A percentile compares a stretch with the other conserved stretches of the same genome.
phyloP scores from a whole-genome alignment of 495 filamentous ascomycete species.

The Aspergillus taichungensis region DNA sequence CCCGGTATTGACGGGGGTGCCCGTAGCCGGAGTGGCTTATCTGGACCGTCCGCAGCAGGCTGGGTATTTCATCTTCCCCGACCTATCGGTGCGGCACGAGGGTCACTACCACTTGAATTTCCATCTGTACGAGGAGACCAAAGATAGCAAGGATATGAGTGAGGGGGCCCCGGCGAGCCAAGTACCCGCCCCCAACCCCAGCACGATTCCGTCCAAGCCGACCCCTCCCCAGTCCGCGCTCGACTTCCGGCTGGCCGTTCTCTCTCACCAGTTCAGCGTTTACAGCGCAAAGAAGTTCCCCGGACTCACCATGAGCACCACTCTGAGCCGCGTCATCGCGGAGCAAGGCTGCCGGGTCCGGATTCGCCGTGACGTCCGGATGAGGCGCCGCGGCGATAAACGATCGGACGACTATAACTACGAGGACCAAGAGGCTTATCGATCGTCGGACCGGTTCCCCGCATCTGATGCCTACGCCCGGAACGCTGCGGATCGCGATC shows the following conservation, averaged over 20 bases:
- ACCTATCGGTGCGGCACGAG: conserved; percentile 93
- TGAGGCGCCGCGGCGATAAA: conserved; percentile 83
- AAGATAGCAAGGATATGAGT: conserved; percentile 62
- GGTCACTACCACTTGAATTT: conserved; percentile 84
- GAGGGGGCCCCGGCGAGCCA: conserved; percentile 27
- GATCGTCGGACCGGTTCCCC: conserved; percentile 50
- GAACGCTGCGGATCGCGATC: conserved; percentile 46
- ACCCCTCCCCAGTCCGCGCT: conserved; percentile 33
- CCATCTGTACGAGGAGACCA: conserved; percentile 87
- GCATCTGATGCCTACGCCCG: conserved; percentile 41
- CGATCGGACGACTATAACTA: conserved; percentile 52
- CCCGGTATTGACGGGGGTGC: conserved; percentile 88
- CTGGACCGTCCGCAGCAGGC: conserved; percentile 84
- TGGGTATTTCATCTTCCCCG: conserved; percentile 97
- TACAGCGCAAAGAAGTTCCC: conserved; percentile 99
- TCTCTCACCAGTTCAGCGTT: conserved; percentile 78
- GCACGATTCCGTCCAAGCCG: conserved; percentile 18
- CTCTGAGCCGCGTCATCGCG: conserved; percentile 80
- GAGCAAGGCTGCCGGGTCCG: conserved; percentile 97
- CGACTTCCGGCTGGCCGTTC: conserved; percentile 79
- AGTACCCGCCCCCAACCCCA: conserved; percentile 16
- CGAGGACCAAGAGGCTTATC: conserved; percentile 56
- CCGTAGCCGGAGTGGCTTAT: conserved; percentile 94
- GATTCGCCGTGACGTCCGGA: conserved; percentile 92
- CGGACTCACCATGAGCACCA: conserved; percentile 83